Evolutionary conservation across 306 rosid species (phyloP).

Genomic region (Malus domestica): ASM211411v1 NC_041795.1:26633001-26633500

Average conservation of each 20-base stretch:
- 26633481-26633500: neutral
- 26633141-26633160: constrained; percentile 99
- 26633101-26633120: constrained; percentile 83
- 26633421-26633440: neutral
- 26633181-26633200: constrained; percentile 49
- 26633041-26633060: constrained; percentile 55
- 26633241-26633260: constrained; percentile 43
- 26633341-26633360: constrained; percentile 10
- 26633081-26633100: constrained; percentile 66
- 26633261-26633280: constrained; percentile 52
- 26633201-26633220: constrained; percentile 48
- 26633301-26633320: constrained; percentile 53
- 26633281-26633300: constrained; percentile 76
- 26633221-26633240: constrained; percentile 49
- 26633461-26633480: neutral
- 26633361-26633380: neutral
- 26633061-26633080: constrained; percentile 52
- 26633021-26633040: constrained; percentile 67
- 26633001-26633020: constrained; percentile 64
- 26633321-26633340: constrained; percentile 77
- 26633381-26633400: neutral
- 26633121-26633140: constrained; percentile 89
- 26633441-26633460: neutral
- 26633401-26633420: neutral
- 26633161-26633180: constrained; percentile 65